phyloP scores from a whole-genome alignment of 2,329 filamentous ascomycete species.

The Epichloe bromicola region DNA sequence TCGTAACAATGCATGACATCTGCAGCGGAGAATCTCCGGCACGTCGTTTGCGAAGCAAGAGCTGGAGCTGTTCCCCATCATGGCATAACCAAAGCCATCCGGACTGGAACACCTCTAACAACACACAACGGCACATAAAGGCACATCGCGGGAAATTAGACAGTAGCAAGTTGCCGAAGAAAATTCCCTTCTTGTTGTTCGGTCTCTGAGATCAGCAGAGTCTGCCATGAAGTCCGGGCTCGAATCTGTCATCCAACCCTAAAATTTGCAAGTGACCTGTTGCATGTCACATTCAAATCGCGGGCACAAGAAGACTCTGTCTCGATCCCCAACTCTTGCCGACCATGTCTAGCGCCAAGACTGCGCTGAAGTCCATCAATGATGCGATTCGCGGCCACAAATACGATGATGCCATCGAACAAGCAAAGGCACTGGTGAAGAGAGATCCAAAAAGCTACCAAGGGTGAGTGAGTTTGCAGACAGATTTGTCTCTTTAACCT shows the following conservation, averaged over 20 bases:
- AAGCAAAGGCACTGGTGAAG: constrained; percentile 56
- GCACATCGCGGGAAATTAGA: background rate
- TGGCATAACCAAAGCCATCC: background rate
- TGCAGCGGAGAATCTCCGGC: background rate
- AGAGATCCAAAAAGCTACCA: constrained; percentile 72
- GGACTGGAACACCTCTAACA: background rate
- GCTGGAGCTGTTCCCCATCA: background rate
- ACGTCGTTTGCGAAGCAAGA: background rate
- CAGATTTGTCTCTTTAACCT: background rate
- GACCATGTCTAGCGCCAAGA: constrained; percentile 47
- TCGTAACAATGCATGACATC: background rate
- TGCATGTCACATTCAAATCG: background rate
- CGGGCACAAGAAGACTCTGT: background rate
- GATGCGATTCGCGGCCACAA: constrained; percentile 65
- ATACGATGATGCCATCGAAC: constrained; percentile 60
- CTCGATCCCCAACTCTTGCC: background rate
- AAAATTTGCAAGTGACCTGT: background rate
- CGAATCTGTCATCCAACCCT: background rate
- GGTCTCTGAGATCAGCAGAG: background rate
- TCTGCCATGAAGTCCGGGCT: background rate
- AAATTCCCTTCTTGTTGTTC: background rate
- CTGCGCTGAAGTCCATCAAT: constrained; percentile 68
- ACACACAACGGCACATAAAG: background rate
- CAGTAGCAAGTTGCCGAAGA: background rate
- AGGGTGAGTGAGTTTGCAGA: constrained; percentile 40